Base-by-base conservation (phyloP, 2,329 filamentous ascomycete genomes). In the Chaetoscypha palmicola region DNA sequence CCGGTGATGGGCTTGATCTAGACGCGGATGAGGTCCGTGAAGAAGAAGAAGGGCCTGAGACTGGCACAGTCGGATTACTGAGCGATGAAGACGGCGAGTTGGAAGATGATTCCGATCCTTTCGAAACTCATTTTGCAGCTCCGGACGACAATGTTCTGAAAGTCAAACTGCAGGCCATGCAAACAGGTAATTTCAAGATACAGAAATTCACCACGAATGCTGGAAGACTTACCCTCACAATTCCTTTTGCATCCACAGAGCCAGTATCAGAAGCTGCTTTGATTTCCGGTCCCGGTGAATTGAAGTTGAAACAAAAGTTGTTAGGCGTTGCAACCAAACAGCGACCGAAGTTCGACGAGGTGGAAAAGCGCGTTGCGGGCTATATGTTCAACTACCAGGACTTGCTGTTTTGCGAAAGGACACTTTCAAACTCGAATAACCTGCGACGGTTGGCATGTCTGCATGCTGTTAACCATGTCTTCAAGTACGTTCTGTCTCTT, bases 391-490 rank as follows among this genome's bases (percentile, higher is more conserved):
- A 80, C 53, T 95, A 97, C 60, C 76, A 79, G 43, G 91, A 97
- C 59, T 56, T 94, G 1, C 66, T 96, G 1, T 86, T 85, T 58
- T 86, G 83, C 44, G 79, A 80, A 41, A 76, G 91, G 33, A 86
- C 76, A 0, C 65, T 81, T 1, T 68, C 72, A 12, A 92, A 91
- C 59, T 77, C 86, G 0, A 69, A 75, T 17, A 74, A 71, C 3
- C 62, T 97, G 38, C 79, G 88, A 39, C 78, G 81, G 31, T 68
- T 95, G 40, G 73, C 80, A 12, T 88, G 85, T 55, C 70, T 96
- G 1, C 92, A 98, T 64, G 82, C 83, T 2, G 70, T 97, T 10
- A 97, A 97, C 62, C 92, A 97, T 61, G 73, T 97, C 31, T 81
- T 94, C 65, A 96, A 95, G 77, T 81, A 62, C 62, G 74, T 60